phyloP scores from a whole-genome alignment of 805 yeast genomes.

The Candida maltosa region DNA sequence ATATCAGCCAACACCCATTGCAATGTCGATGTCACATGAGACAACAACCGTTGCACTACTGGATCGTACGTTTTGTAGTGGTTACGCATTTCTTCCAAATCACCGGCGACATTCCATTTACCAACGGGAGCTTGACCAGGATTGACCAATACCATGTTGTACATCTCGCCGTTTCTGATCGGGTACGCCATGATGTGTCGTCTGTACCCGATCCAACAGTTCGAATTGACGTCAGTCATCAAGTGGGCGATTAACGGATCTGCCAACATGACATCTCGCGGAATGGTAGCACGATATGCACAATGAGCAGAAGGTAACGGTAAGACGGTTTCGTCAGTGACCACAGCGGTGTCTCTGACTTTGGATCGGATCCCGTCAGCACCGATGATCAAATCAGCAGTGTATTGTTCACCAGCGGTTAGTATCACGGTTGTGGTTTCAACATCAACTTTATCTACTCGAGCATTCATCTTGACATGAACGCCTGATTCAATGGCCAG shows the following conservation, averaged over 20 bases:
- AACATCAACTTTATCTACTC: constrained; percentile 17
- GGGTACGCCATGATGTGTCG: constrained; percentile 25
- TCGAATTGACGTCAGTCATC: constrained; percentile 19
- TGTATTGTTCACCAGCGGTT: constrained; percentile 13
- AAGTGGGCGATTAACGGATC: constrained; percentile 16
- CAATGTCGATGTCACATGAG: constrained; percentile 14
- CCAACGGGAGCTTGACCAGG: constrained; percentile 24
- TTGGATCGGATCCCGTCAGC: constrained; percentile 24
- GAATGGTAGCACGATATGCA: constrained; percentile 23
- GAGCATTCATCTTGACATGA: constrained; percentile 11
- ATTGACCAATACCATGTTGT: constrained; percentile 24
- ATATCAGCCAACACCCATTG: constrained; percentile 26
- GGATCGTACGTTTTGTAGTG: constrained; percentile 28
- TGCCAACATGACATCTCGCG: constrained; percentile 13
- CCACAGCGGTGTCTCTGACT: constrained; percentile 20
- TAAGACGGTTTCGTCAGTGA: constrained; percentile 27
- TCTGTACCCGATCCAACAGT: constrained; percentile 29
- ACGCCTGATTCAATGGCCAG: constrained; percentile 18
- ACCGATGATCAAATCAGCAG: constrained; percentile 22
- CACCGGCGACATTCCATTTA: constrained; percentile 15
- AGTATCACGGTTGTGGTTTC: constrained; percentile 12
- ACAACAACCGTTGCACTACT: constrained; percentile 15
- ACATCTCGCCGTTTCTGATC: constrained; percentile 21
- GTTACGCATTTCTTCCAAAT: constrained; percentile 17
- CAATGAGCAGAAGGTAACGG: no score